These are phyloP conservation scores for Penicillium sp. DNA, from an alignment of 2,329 filamentous ascomycete genomes.

Conservation along the genomic window DNA sequence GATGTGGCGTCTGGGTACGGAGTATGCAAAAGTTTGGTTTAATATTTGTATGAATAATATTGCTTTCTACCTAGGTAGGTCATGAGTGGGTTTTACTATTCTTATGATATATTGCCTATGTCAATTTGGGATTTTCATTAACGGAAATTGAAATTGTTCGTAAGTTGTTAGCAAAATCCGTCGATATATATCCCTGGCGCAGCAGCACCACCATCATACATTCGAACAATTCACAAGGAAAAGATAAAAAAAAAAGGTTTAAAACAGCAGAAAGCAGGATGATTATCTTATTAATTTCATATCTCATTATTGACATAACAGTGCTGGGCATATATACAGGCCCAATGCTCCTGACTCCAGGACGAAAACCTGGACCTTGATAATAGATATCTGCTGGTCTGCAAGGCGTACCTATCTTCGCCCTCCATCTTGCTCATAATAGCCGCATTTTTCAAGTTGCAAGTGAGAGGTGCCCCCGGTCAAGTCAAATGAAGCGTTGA, in stretches of 20 bases:
- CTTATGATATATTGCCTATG: neutral
- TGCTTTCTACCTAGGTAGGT: neutral
- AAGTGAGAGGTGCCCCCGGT: neutral
- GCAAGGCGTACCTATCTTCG: neutral
- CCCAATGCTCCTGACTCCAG: neutral
- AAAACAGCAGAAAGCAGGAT: neutral
- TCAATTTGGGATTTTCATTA: neutral
- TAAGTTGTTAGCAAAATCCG: neutral
- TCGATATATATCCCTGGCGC: neutral
- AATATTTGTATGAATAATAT: neutral
- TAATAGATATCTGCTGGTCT: neutral
- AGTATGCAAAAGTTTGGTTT: neutral
- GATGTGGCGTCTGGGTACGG: neutral
- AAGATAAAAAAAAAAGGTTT: too few relatives aligned
- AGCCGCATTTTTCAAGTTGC: neutral
- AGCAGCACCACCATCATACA: neutral
- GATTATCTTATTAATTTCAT: neutral
- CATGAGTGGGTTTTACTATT: neutral
- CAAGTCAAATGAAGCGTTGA: neutral
- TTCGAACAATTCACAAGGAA: neutral
- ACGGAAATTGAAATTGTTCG: neutral
- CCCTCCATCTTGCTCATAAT: neutral
- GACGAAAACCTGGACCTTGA: neutral
- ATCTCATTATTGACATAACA: neutral
- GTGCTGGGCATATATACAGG: neutral